Percentiles rank a stretch among this genome's conserved stretches.
phyloP scores from a whole-genome alignment of 2,329 filamentous ascomycete genomes.

The Graphilbum fragrans region DNA sequence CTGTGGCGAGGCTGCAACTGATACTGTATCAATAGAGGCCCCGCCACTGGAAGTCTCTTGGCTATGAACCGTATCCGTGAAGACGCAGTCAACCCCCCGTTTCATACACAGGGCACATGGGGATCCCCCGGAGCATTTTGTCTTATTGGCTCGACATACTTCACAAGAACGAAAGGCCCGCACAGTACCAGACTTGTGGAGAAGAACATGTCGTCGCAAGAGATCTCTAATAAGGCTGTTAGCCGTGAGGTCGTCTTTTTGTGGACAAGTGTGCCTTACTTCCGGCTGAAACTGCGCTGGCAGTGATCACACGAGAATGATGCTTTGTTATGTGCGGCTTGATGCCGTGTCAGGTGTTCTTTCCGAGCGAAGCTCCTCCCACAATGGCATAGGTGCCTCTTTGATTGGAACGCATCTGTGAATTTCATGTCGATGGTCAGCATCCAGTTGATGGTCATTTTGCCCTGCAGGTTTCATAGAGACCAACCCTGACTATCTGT shows the following conservation, averaged over 20 bases:
- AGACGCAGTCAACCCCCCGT: not conserved
- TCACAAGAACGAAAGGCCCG: slow-evolving; percentile 24
- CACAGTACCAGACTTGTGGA: slow-evolving; percentile 19
- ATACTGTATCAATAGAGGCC: too few relatives aligned
- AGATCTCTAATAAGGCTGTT: slow-evolving; percentile 12
- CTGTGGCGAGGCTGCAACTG: too few relatives aligned
- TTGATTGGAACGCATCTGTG: not conserved
- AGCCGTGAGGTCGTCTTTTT: not conserved
- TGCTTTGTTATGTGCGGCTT: slow-evolving; percentile 23
- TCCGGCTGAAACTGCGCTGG: slow-evolving; percentile 24
- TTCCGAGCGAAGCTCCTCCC: slow-evolving; percentile 27
- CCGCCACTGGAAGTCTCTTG: too few relatives aligned
- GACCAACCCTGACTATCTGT: too few relatives aligned
- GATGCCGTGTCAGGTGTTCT: slow-evolving; percentile 25
- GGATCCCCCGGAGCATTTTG: slow-evolving; percentile 19
- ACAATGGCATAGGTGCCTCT: slow-evolving; percentile 23
- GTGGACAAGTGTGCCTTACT: slow-evolving; percentile 19
- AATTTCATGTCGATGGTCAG: not conserved
- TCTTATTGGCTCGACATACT: slow-evolving; percentile 31
- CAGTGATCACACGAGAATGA: slow-evolving; percentile 23
- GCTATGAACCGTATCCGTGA: too few relatives aligned
- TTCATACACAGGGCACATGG: not conserved
- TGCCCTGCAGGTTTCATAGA: too few relatives aligned
- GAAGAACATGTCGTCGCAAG: slow-evolving; percentile 22
- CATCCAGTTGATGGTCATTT: too few relatives aligned